phyloP scores from a whole-genome alignment of 306 rosid species.

The Cercis canadensis region DNA sequence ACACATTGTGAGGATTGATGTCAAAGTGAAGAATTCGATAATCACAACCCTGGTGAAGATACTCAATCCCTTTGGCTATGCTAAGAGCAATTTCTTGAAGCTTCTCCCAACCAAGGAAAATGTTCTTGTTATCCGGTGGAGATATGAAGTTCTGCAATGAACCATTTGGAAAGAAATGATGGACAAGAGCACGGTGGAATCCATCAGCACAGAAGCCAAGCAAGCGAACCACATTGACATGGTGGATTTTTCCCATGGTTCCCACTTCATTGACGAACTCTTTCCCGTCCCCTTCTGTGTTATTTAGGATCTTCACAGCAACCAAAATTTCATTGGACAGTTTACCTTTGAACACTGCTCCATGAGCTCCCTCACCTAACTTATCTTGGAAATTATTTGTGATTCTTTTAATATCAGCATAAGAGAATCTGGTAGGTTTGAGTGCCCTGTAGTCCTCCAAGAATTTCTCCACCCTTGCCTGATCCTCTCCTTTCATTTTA shows the following conservation, averaged over 20 bases:
- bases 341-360: slow-evolving; percentile 41
- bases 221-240: slow-evolving; percentile 28
- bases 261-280: slow-evolving; percentile 31
- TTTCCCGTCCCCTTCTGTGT: slow-evolving; percentile 10
- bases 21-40: slow-evolving; percentile 34
- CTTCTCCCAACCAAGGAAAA: slow-evolving; percentile 23
- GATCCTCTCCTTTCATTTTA: slow-evolving; percentile 33
- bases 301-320: slow-evolving; percentile 21
- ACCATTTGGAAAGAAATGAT: slow-evolving; percentile 26
- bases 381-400: slow-evolving; percentile 39
- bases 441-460: slow-evolving; percentile 43
- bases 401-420: slow-evolving; percentile 46
- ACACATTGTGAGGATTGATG: slow-evolving; percentile 36
- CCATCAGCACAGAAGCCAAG: slow-evolving; percentile 23
- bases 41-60: slow-evolving; percentile 35
- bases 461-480: slow-evolving; percentile 38
- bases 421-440: slow-evolving; percentile 47
- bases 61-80: slow-evolving; percentile 30
- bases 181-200: not conserved
- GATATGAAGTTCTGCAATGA: slow-evolving; percentile 13
- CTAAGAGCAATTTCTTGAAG: slow-evolving; percentile 26
- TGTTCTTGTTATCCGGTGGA: not conserved
- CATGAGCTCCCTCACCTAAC: slow-evolving; percentile 45
- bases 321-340: not conserved
- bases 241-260: slow-evolving; percentile 3